These are phyloP conservation scores for Scolecobasidium constrictum DNA, from an alignment of 2,329 filamentous ascomycete genomes.

Conservation along the genomic window DNA sequence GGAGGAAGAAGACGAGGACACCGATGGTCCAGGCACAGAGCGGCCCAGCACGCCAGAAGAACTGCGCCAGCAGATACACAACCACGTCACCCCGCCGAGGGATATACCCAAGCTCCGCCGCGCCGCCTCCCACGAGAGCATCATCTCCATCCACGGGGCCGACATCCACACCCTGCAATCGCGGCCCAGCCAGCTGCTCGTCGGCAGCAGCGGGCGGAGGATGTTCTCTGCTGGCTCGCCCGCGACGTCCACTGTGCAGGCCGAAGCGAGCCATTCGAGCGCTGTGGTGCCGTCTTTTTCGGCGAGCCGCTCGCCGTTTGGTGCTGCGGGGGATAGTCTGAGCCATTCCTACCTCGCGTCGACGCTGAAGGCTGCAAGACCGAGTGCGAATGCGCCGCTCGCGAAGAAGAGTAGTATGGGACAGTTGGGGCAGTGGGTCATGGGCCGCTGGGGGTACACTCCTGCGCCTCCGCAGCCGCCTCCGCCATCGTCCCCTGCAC, in stretches of 20 bases:
- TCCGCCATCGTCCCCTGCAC: slow-evolving; percentile 35
- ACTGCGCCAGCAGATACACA: background rate
- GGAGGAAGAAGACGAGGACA: slow-evolving; percentile 24
- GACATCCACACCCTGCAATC: slow-evolving; percentile 77
- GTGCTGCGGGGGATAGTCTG: background rate
- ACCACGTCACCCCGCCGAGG: background rate
- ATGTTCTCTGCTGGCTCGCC: slow-evolving; percentile 31
- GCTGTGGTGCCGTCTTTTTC: slow-evolving; percentile 4
- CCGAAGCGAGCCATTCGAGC: slow-evolving; percentile 7
- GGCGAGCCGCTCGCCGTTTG: background rate
- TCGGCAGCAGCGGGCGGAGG: slow-evolving; percentile 40
- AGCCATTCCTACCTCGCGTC: slow-evolving; percentile 7
- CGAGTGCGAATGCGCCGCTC: background rate
- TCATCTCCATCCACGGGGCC: slow-evolving; percentile 76
- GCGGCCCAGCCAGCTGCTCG: slow-evolving; percentile 64
- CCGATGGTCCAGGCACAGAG: slow-evolving; percentile 13
- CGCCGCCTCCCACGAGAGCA: slow-evolving; percentile 71
- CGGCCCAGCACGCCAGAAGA: slow-evolving; percentile 11
- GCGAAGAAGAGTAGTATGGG: slow-evolving; percentile 15
- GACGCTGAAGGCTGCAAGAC: background rate
- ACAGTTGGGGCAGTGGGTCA: slow-evolving; percentile 46
- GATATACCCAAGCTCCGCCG: slow-evolving; percentile 44
- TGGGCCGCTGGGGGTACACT: slow-evolving; percentile 48
- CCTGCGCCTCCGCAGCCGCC: background rate
- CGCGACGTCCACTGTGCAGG: slow-evolving; percentile 22